Evolutionary conservation across 1,139 yeast genomes (phyloP).

Genomic region (Torulaspora globosa): DNA sequence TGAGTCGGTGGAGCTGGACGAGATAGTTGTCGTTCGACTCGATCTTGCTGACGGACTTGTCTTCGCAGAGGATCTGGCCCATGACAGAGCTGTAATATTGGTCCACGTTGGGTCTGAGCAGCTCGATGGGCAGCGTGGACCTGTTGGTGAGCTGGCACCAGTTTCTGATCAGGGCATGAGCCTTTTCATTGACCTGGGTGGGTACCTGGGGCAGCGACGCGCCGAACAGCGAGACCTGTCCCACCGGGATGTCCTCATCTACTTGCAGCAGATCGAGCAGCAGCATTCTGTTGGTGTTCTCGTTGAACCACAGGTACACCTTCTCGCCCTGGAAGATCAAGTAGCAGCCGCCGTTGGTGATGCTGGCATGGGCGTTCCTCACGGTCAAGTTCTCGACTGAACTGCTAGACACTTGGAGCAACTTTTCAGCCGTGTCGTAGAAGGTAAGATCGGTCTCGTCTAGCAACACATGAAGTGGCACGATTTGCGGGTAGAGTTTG

Average conservation of each 20-base stretch:
- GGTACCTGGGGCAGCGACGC: slow-evolving; percentile 59
- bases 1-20: slow-evolving; percentile 56
- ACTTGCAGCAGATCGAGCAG: slow-evolving; percentile 75
- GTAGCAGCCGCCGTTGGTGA: slow-evolving; percentile 64
- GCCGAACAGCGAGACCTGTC: slow-evolving; percentile 39
- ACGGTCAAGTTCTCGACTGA: slow-evolving; percentile 43
- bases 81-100: slow-evolving; percentile 31
- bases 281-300: slow-evolving; percentile 61
- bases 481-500: slow-evolving; percentile 75
- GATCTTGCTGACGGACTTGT: slow-evolving; percentile 52
- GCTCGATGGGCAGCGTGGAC: slow-evolving; percentile 26
- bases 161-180: slow-evolving; percentile 52
- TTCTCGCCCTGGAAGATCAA: slow-evolving; percentile 66
- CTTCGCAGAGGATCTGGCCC: slow-evolving; percentile 65
- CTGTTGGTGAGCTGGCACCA: slow-evolving; percentile 32
- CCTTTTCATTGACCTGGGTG: slow-evolving; percentile 66
- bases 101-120: slow-evolving; percentile 34
- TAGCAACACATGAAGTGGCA: slow-evolving; percentile 63
- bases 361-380: slow-evolving; percentile 23
- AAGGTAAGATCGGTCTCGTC: slow-evolving; percentile 52
- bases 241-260: slow-evolving; percentile 47
- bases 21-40: slow-evolving; percentile 58
- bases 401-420: slow-evolving; percentile 41
- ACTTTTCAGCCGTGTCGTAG: slow-evolving; percentile 43
- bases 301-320: slow-evolving; percentile 66